Conservation (phyloP, 441 rosid genomes). For the Biscutella laevigata region DNA sequence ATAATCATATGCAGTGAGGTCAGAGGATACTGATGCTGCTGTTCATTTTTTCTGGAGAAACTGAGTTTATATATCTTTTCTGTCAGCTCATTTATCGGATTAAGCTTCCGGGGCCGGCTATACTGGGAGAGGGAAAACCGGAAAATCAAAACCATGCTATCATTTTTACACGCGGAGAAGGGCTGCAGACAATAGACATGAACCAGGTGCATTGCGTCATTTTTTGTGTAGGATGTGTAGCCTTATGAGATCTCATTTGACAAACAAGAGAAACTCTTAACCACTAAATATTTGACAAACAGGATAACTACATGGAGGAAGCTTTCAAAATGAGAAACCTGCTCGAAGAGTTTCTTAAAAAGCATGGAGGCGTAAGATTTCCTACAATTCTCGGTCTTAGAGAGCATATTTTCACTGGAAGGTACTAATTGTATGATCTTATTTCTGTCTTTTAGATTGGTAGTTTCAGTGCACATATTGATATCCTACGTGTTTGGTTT, state of each 20-base stretch:
- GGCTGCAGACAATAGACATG: slow-evolving; percentile 98
- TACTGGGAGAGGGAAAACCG: slow-evolving; percentile 98
- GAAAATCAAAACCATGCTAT: slow-evolving; percentile 97
- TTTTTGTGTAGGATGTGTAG: neutral
- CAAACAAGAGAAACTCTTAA: neutral
- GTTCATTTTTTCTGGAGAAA: neutral
- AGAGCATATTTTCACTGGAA: slow-evolving; percentile 98
- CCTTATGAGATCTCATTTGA: neutral
- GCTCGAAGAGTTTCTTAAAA: slow-evolving; percentile 86
- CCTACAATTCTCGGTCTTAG: slow-evolving; percentile 97
- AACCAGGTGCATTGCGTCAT: slow-evolving; percentile 60
- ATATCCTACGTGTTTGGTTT: slow-evolving; percentile 21
- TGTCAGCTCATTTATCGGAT: slow-evolving; percentile 84
- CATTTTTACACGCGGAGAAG: slow-evolving; percentile 99
- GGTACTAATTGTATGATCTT: neutral
- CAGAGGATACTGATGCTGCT: neutral
- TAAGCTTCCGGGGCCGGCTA: slow-evolving; percentile 95
- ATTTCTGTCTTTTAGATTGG: neutral
- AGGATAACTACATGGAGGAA: slow-evolving; percentile 99
- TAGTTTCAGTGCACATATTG: slow-evolving; percentile 13
- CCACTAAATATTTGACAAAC: slow-evolving; percentile 6
- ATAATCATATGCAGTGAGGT: neutral
- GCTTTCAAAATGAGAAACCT: slow-evolving; percentile 97
- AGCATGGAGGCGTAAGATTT: slow-evolving; percentile 85
- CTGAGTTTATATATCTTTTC: neutral